Conservation (phyloP, 176 grass and related monocot genomes). For the Echinochloa phyllopogon region DNA sequence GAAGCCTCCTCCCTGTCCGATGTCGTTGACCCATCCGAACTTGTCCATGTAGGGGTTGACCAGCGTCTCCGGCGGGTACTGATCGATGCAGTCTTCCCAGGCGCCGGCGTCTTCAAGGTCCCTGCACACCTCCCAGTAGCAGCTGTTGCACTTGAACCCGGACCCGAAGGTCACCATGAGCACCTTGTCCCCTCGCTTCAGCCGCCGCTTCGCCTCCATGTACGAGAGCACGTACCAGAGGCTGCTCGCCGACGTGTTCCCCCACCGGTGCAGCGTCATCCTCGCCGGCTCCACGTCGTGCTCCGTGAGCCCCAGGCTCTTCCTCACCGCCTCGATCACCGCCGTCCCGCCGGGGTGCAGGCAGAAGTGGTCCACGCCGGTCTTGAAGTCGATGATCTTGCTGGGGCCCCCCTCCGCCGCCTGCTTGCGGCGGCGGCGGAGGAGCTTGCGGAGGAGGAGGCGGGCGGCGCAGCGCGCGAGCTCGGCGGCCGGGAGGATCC, state of each 20-base stretch:
- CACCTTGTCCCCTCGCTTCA: slow-evolving; percentile 63
- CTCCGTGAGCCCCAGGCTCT: slow-evolving; percentile 50
- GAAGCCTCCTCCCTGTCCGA: slow-evolving; percentile 49
- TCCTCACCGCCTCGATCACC: slow-evolving; percentile 74
- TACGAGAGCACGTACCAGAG: slow-evolving; percentile 87
- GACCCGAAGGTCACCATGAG: slow-evolving; percentile 88
- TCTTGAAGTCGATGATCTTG: slow-evolving; percentile 89
- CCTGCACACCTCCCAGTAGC: slow-evolving; percentile 72
- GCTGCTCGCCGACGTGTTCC: slow-evolving; percentile 94
- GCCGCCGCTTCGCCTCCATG: slow-evolving; percentile 85
- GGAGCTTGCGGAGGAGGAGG: slow-evolving; percentile 57
- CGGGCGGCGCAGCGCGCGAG: slow-evolving; percentile 45
- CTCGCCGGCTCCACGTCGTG: slow-evolving; percentile 78
- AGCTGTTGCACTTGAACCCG: slow-evolving; percentile 96
- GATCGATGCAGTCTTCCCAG: slow-evolving; percentile 72
- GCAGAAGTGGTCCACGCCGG: slow-evolving; percentile 91
- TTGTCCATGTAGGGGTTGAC: slow-evolving; percentile 81
- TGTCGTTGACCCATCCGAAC: slow-evolving; percentile 82
- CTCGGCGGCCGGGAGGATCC: slow-evolving; percentile 64
- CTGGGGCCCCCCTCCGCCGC: slow-evolving; percentile 20
- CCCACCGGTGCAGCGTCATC: slow-evolving; percentile 96
- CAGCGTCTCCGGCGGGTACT: slow-evolving; percentile 69
- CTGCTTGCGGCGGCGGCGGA: background rate
- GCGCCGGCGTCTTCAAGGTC: slow-evolving; percentile 66
- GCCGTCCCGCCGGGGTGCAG: slow-evolving; percentile 86